Percentiles rank a stretch among this genome's conserved stretches.
Evolutionary conservation across 805 yeast species (phyloP).

Genomic region (Yarrowia bubula): DNA sequence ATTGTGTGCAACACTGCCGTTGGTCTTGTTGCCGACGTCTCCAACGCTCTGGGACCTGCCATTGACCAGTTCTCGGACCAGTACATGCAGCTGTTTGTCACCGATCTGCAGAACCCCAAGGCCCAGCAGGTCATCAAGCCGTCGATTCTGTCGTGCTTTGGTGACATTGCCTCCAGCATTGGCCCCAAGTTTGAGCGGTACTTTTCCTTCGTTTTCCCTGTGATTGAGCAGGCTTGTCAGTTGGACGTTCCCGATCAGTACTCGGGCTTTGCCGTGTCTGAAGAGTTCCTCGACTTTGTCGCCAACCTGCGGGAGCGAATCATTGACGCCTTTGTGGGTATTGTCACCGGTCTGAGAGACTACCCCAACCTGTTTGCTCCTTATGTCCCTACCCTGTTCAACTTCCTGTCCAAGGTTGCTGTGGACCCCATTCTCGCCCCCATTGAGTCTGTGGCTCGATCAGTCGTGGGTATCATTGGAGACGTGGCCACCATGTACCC

Average conservation of each 20-base stretch:
- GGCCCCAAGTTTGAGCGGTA: slow-evolving; percentile 76
- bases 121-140: slow-evolving; percentile 84
- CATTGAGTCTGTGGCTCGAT: slow-evolving; percentile 70
- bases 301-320: slow-evolving; percentile 76
- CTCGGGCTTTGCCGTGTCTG: slow-evolving; percentile 49
- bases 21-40: slow-evolving; percentile 90
- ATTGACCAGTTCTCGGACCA: slow-evolving; percentile 74
- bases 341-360: slow-evolving; percentile 82
- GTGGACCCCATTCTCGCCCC: slow-evolving; percentile 58
- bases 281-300: slow-evolving; percentile 76
- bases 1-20: slow-evolving; percentile 86
- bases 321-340: slow-evolving; percentile 94
- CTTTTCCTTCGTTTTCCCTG: slow-evolving; percentile 72
- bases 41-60: slow-evolving; percentile 77
- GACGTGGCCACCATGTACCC: slow-evolving; percentile 87
- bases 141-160: slow-evolving; percentile 85
- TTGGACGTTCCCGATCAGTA: slow-evolving; percentile 30
- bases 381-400: slow-evolving; percentile 67
- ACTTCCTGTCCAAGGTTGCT: slow-evolving; percentile 59
- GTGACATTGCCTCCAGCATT: slow-evolving; percentile 89
- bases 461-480: slow-evolving; percentile 88
- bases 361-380: slow-evolving; percentile 63
- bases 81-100: slow-evolving; percentile 80
- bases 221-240: slow-evolving; percentile 47
- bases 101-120: slow-evolving; percentile 60